A percentile compares a stretch with the other conserved stretches of the same genome.
Conservation (phyloP, 805 yeast species). For the Kazachstania kunashirensis region DNA sequence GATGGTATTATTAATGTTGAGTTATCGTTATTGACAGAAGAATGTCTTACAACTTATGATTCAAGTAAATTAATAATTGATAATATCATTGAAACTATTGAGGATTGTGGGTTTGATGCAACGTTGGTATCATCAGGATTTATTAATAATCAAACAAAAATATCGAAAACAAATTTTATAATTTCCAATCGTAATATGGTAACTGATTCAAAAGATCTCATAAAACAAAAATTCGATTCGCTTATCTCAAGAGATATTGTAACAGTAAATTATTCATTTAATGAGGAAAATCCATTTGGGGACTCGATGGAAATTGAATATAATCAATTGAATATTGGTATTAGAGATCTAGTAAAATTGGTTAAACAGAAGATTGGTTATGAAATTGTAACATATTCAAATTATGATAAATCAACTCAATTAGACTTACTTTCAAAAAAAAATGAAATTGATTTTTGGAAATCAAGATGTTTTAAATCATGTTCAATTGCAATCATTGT, state of each 20-base stretch:
- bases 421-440: conserved; percentile 55
- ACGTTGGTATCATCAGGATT: neutral
- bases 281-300: neutral
- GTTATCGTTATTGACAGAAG: conserved; percentile 70
- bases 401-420: conserved; percentile 56
- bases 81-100: conserved; percentile 45
- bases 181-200: neutral
- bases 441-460: conserved; percentile 70
- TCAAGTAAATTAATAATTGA: conserved; percentile 25
- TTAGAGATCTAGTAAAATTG: conserved; percentile 48
- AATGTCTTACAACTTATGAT: conserved; percentile 50
- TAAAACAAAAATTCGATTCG: neutral
- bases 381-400: conserved; percentile 38
- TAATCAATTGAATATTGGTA: conserved; percentile 45
- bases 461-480: conserved; percentile 41
- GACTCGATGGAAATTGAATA: conserved; percentile 33
- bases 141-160: neutral
- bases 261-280: too few relatives aligned
- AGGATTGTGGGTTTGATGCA: conserved; percentile 70
- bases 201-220: neutral
- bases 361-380: conserved; percentile 42
- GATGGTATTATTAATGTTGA: conserved; percentile 45
- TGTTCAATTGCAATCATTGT: conserved; percentile 56
- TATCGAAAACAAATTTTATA: neutral
- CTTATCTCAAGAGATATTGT: too few relatives aligned